phyloP scores from a whole-genome alignment of 805 yeast genomes.

The Dipodascus albidus region DNA sequence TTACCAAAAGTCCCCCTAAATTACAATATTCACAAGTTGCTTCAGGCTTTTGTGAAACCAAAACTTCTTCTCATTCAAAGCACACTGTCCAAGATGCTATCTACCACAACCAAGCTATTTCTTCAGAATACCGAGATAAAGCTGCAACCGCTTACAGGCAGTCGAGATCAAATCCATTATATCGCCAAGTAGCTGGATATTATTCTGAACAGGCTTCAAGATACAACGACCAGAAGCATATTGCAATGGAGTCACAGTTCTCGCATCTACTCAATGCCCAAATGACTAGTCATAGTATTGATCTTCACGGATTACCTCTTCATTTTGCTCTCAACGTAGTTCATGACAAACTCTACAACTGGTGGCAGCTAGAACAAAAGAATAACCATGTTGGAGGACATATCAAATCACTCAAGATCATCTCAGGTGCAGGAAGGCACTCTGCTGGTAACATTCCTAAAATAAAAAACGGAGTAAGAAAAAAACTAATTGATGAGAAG shows the following conservation, averaged over 20 bases:
- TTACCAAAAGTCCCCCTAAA: background rate
- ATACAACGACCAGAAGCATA: slow-evolving; percentile 1
- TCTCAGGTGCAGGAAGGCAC: slow-evolving; percentile 18
- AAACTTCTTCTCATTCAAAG: background rate
- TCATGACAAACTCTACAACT: slow-evolving; percentile 5
- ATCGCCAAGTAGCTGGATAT: slow-evolving; percentile 13
- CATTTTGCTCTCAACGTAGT: slow-evolving; percentile 9
- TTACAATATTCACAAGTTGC: background rate
- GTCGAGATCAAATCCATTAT: slow-evolving; percentile 13
- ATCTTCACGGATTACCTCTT: slow-evolving; percentile 15
- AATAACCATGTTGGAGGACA: background rate
- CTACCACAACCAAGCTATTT: slow-evolving; percentile 6
- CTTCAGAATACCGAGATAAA: slow-evolving; percentile 3
- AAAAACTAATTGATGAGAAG: slow-evolving; percentile 7
- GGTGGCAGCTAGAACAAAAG: slow-evolving; percentile 8
- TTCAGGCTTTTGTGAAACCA: background rate
- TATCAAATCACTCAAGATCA: slow-evolving; percentile 8
- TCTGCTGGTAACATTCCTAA: slow-evolving; percentile 15
- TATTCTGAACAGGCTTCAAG: slow-evolving; percentile 11
- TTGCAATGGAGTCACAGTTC: slow-evolving; percentile 3
- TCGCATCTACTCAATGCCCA: slow-evolving; percentile 5
- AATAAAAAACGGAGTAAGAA: slow-evolving; percentile 14
- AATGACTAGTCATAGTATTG: slow-evolving; percentile 7
- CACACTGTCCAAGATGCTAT: background rate
- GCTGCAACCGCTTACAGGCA: slow-evolving; percentile 4